Percentiles rank a stretch among this genome's conserved stretches.
Conservation (phyloP, 345 rosid species). For the Psidium friedrichsthalianum region DNA sequence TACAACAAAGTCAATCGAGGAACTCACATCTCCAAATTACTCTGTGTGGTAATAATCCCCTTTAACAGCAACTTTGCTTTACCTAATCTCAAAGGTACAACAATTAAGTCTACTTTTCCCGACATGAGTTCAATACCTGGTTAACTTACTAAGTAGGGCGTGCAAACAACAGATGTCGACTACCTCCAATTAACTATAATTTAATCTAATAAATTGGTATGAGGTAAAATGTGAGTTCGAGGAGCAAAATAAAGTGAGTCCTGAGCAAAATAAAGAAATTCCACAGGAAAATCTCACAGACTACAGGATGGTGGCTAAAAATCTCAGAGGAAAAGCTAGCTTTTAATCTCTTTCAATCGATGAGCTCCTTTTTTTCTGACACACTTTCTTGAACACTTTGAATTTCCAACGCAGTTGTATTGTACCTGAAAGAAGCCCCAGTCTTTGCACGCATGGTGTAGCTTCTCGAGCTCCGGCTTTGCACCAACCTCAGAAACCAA, state of each 20-base stretch:
- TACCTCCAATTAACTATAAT: not conserved
- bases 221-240: not conserved
- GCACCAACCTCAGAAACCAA: not conserved
- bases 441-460: slow-evolving; percentile 7
- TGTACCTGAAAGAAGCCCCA: slow-evolving; percentile 14
- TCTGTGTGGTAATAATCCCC: too few species aligned
- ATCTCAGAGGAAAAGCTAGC: too few species aligned
- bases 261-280: not conserved
- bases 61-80: not conserved
- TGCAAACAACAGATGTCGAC: not conserved
- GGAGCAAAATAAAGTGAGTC: not conserved
- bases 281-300: too few species aligned
- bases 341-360: too few species aligned
- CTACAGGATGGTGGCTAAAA: too few species aligned
- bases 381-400: not conserved
- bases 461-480: not conserved
- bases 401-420: not conserved
- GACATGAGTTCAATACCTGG: not conserved
- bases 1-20: not conserved
- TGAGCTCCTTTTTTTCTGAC: too few species aligned
- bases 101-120: not conserved
- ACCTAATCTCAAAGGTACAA: not conserved
- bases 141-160: not conserved
- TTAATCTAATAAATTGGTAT: not conserved
- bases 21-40: not conserved